Evolutionary conservation across 805 yeast genomes (phyloP).

Genomic region (Kodamaea lidongshanica): DNA sequence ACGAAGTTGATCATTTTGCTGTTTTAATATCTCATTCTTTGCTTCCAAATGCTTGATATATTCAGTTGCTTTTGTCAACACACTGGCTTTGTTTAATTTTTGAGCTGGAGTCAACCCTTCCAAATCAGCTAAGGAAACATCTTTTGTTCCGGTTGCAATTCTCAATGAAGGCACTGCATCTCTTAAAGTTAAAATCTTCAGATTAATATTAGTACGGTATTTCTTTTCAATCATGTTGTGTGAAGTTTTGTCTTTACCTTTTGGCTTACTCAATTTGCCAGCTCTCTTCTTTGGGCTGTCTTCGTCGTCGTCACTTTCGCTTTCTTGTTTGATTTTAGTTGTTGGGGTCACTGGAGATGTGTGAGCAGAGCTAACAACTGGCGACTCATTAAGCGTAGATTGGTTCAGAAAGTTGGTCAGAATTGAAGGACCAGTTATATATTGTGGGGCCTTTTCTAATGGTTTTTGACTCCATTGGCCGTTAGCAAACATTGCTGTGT

Average conservation of each 20-base stretch:
- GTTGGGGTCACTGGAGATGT: constrained; percentile 25
- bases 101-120: constrained; percentile 75
- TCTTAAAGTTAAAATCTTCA: constrained; percentile 60
- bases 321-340: constrained; percentile 9
- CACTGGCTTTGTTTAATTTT: constrained; percentile 72
- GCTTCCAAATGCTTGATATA: constrained; percentile 67
- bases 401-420: background rate
- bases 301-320: constrained; percentile 5
- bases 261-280: constrained; percentile 36
- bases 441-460: too few relatives aligned
- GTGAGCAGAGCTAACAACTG: constrained; percentile 15
- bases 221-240: constrained; percentile 80
- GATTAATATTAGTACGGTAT: constrained; percentile 70
- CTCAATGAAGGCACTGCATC: constrained; percentile 75
- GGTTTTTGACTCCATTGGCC: too few relatives aligned
- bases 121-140: constrained; percentile 37
- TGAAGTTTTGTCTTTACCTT: constrained; percentile 52
- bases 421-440: too few relatives aligned
- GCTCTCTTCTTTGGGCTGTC: constrained; percentile 6
- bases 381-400: too few relatives aligned
- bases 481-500: too few relatives aligned
- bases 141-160: constrained; percentile 47
- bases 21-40: constrained; percentile 46
- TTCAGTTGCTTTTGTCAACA: constrained; percentile 69
- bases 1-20: constrained; percentile 42